phyloP scores from a whole-genome alignment of 2,329 filamentous ascomycete genomes.

The Fusarium tuaranense region DNA sequence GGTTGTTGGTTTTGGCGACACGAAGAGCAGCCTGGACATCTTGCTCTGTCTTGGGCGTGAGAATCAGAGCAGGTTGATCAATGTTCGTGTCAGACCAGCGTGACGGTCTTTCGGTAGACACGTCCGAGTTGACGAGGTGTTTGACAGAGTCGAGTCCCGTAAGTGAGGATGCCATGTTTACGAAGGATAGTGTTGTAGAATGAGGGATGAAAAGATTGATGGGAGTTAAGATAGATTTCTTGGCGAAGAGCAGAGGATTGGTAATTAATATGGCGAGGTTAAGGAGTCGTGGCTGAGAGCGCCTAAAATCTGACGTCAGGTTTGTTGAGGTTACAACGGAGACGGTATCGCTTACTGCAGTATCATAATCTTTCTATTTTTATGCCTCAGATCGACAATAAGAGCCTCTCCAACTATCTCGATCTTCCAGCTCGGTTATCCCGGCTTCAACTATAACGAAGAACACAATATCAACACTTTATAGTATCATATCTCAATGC shows the following conservation, averaged over 20 bases:
- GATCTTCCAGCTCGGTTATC: no score
- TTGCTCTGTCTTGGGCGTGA: slow-evolving; percentile 42
- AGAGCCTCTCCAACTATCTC: not conserved
- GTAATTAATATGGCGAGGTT: not conserved
- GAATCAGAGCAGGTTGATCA: slow-evolving; percentile 41
- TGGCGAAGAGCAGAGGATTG: not conserved
- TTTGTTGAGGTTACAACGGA: not conserved
- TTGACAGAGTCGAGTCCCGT: slow-evolving; percentile 9
- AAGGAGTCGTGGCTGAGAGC: not conserved
- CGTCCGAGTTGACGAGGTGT: not conserved
- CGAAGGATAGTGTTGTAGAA: not conserved
- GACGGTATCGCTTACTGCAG: not conserved
- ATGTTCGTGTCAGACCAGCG: slow-evolving; percentile 50
- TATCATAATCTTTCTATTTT: not conserved
- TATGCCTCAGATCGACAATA: not conserved
- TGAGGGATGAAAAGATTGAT: not conserved
- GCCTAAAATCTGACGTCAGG: not conserved
- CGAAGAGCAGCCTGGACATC: slow-evolving; percentile 45
- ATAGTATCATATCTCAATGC: no score
- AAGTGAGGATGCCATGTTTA: slow-evolving; percentile 18
- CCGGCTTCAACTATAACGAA: no score
- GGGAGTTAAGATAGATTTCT: not conserved
- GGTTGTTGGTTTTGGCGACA: slow-evolving; percentile 43
- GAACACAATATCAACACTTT: no score
- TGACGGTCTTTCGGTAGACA: not conserved